These are phyloP conservation scores for Fusarium siculi DNA, from an alignment of 2,329 filamentous ascomycete genomes.

Conservation along the genomic window DNA sequence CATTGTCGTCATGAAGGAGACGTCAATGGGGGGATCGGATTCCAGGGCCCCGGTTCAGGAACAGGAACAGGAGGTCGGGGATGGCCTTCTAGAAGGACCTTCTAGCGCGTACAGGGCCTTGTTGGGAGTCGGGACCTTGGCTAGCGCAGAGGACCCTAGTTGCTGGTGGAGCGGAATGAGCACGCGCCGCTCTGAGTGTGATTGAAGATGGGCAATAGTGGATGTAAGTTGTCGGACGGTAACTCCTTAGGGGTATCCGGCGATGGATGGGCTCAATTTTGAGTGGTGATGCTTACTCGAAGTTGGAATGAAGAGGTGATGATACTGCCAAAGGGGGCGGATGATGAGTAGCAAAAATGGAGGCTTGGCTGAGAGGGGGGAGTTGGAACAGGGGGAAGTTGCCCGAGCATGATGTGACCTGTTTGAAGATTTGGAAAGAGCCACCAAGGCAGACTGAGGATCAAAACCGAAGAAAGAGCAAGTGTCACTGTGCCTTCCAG, in stretches of 20 bases:
- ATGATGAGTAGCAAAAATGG: constrained; percentile 11
- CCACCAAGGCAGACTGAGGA: neutral
- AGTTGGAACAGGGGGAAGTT: neutral
- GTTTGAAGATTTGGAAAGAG: constrained; percentile 15
- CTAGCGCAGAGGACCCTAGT: constrained; percentile 25
- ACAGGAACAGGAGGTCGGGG: constrained; percentile 33
- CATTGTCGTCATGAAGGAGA: constrained; percentile 35
- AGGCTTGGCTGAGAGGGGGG: constrained; percentile 14
- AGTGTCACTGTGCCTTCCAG: neutral
- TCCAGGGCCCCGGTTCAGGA: constrained; percentile 41
- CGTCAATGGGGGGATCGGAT: constrained; percentile 36
- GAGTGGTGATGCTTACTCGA: constrained; percentile 33
- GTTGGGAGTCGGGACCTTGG: constrained; percentile 19
- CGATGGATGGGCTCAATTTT: constrained; percentile 35
- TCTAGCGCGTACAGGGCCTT: constrained; percentile 42
- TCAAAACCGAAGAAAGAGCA: neutral
- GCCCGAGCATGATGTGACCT: neutral
- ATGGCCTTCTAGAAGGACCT: constrained; percentile 44
- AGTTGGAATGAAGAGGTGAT: constrained; percentile 6
- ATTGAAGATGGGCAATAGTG: constrained; percentile 35
- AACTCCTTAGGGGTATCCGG: constrained; percentile 31
- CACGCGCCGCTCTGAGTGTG: constrained; percentile 30
- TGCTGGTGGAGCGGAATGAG: constrained; percentile 34
- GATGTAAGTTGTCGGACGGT: constrained; percentile 30
- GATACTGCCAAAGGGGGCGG: neutral